Conservation (phyloP, 1,139 yeast genomes). For the Debaryomycetaceae sp. region DNA sequence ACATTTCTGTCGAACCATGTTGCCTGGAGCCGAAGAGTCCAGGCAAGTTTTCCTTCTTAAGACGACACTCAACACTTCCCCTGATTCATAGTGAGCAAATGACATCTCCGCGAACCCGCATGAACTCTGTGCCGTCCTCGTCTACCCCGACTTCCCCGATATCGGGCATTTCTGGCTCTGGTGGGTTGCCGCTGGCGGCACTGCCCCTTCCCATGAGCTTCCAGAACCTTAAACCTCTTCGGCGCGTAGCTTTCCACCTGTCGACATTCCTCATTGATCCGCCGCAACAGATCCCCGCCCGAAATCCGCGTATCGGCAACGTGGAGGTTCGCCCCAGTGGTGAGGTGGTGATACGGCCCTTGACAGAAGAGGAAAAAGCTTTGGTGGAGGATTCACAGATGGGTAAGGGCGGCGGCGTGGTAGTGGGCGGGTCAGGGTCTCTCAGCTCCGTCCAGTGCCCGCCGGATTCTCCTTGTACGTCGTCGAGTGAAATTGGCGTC, state of each 20-base stretch:
- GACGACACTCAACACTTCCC: slow-evolving; percentile 5
- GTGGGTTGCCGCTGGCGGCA: not conserved
- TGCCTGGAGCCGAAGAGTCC: slow-evolving; percentile 5
- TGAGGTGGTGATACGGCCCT: slow-evolving; percentile 45
- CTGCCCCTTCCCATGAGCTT: slow-evolving; percentile 5
- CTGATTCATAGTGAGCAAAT: no score
- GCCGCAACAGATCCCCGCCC: slow-evolving; percentile 59
- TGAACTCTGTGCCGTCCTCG: not conserved
- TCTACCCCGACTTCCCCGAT: not conserved
- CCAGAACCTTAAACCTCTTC: slow-evolving; percentile 30
- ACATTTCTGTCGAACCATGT: not conserved
- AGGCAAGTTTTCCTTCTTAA: slow-evolving; percentile 15
- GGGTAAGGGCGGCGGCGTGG: slow-evolving; percentile 59
- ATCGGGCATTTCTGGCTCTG: not conserved
- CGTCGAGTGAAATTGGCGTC: slow-evolving; percentile 2
- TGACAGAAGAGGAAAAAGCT: slow-evolving; percentile 47
- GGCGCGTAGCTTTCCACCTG: slow-evolving; percentile 63
- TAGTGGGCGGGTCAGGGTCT: slow-evolving; percentile 72
- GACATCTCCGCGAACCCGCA: no score
- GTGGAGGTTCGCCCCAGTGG: slow-evolving; percentile 60
- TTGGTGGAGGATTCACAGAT: slow-evolving; percentile 32
- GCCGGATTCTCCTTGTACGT: not conserved
- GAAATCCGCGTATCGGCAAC: slow-evolving; percentile 58
- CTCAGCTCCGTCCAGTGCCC: slow-evolving; percentile 21
- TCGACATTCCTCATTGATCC: slow-evolving; percentile 65